A percentile compares a stretch with the other conserved stretches of the same genome.
Conservation (phyloP, 148 eudicot genomes). For the Polygonum aviculare region DNA sequence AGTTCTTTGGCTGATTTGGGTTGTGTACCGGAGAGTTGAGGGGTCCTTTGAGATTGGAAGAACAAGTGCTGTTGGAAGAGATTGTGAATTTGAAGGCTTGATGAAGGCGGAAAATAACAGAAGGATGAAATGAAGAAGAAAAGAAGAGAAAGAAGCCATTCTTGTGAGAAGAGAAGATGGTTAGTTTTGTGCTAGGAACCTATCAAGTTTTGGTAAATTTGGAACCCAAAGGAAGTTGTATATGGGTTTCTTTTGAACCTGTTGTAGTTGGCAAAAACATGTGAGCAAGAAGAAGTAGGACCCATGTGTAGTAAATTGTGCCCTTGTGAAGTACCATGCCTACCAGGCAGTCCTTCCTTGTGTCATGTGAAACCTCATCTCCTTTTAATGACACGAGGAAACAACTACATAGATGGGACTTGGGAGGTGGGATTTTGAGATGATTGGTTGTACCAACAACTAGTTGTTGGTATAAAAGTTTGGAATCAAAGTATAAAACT, state of each 20-base stretch:
- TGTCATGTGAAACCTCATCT: neutral
- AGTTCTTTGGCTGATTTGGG: slow-evolving; percentile 12
- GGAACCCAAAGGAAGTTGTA: neutral
- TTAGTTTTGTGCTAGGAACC: too few species aligned
- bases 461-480: neutral
- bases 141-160: slow-evolving; percentile 9
- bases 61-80: slow-evolving; percentile 11
- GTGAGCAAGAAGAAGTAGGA: neutral
- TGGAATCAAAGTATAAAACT: neutral
- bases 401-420: neutral
- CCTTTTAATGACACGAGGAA: neutral
- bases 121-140: neutral
- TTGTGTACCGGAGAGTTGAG: slow-evolving; percentile 19
- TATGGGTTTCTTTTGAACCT: neutral
- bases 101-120: neutral
- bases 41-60: slow-evolving; percentile 20
- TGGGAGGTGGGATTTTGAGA: neutral
- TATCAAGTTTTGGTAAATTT: too few species aligned
- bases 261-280: neutral
- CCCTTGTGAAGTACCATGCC: neutral
- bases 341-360: neutral
- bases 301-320: neutral
- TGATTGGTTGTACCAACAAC: neutral
- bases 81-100: neutral
- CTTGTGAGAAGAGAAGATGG: neutral